Percentiles rank a stretch among this genome's conserved stretches.
Evolutionary conservation across 179 eudicot species (phyloP).

Genomic region (Actinidia chinensis): DNA sequence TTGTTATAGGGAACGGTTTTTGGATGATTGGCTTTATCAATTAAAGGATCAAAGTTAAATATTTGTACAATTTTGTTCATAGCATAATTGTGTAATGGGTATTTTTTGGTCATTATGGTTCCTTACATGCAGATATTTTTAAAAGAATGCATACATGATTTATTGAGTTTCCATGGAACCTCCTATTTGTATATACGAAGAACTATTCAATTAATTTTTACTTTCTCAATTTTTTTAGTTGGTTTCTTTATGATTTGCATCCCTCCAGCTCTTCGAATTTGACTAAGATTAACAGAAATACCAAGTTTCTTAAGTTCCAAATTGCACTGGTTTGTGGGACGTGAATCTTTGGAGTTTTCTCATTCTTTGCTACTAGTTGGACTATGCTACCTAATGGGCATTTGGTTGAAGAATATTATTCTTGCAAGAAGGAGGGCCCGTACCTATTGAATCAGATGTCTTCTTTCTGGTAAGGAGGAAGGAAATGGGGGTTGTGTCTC

Average conservation of each 20-base stretch:
- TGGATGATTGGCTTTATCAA: too few species aligned
- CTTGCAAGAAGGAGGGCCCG: slow-evolving; percentile 19
- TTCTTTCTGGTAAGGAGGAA: slow-evolving; percentile 36
- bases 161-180: not conserved
- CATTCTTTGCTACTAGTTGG: slow-evolving; percentile 2
- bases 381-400: slow-evolving; percentile 14
- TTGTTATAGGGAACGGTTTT: too few species aligned
- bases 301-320: slow-evolving; percentile 20
- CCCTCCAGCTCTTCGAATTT: slow-evolving; percentile 11
- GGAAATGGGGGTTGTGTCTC: slow-evolving; percentile 92
- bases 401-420: slow-evolving; percentile 9
- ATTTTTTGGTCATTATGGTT: too few species aligned
- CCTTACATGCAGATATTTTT: too few species aligned
- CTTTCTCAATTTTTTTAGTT: slow-evolving; percentile 19
- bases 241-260: slow-evolving; percentile 11
- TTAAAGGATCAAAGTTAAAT: too few species aligned
- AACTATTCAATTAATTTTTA: slow-evolving; percentile 4
- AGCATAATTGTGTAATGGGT: too few species aligned
- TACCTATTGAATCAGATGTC: not conserved
- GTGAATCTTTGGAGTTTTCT: slow-evolving; percentile 26
- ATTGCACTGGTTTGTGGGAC: slow-evolving; percentile 22
- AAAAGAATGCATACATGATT: too few species aligned
- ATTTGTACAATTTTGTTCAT: too few species aligned
- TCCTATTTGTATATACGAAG: not conserved
- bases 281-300: slow-evolving; percentile 16